Conservation (phyloP, 768 basidiomycete genomes). For the Trametes cinnabarina region DNA sequence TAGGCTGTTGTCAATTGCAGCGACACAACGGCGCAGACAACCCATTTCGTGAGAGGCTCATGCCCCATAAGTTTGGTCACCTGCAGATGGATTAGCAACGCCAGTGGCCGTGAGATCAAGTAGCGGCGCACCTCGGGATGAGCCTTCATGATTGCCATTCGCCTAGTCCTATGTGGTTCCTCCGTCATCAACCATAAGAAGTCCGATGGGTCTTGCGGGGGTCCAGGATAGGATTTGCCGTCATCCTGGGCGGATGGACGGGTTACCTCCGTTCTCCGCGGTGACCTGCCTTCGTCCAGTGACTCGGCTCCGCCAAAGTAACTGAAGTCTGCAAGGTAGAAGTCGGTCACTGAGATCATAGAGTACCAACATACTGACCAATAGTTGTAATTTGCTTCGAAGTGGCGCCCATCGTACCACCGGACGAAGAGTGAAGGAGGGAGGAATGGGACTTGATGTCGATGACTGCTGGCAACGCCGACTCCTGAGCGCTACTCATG, state of each 20-base stretch:
- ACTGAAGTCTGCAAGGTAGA: conserved; percentile 58
- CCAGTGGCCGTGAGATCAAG: not conserved
- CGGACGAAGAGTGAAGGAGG: not conserved
- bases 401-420: not conserved
- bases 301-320: conserved; percentile 84
- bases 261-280: conserved; percentile 39
- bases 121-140: conserved; percentile 75
- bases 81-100: conserved; percentile 35
- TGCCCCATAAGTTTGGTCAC: conserved; percentile 97
- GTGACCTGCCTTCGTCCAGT: conserved; percentile 48
- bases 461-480: conserved; percentile 5
- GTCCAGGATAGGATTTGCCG: conserved; percentile 43
- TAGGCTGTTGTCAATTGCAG: conserved; percentile 70
- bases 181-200: conserved; percentile 98
- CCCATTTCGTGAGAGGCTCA: conserved; percentile 87
- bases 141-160: conserved; percentile 88
- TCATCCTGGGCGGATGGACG: conserved; percentile 48
- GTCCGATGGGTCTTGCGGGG: conserved; percentile 76
- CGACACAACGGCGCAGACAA: conserved; percentile 79
- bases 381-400: no score
- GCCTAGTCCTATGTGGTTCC: conserved; percentile 88
- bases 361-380: no score
- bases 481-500: not conserved
- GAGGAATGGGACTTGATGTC: not conserved
- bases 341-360: not conserved